Evolutionary conservation across 2,329 filamentous ascomycete genomes (phyloP).

Genomic region (Venturia asperata): DNA sequence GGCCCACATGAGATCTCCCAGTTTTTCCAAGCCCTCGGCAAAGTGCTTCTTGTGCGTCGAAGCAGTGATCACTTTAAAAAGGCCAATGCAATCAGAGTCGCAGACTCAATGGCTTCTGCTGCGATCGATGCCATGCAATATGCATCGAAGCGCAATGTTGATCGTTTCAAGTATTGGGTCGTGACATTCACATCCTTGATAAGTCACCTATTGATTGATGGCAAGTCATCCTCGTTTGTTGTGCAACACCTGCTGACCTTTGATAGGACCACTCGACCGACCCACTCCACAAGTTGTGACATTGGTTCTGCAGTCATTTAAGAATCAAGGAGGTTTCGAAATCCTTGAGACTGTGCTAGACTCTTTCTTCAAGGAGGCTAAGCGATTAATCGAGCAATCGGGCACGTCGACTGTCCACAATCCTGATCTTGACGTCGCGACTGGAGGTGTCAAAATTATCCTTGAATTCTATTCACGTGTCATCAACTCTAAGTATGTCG

Average conservation of each 20-base stretch:
- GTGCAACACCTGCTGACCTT: conserved; percentile 10
- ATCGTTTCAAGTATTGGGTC: conserved; percentile 67
- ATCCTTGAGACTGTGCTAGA: conserved; percentile 60
- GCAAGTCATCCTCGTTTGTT: conserved; percentile 32
- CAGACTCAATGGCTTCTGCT: conserved; percentile 63
- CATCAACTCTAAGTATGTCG: conserved; percentile 68
- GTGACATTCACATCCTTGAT: conserved; percentile 66
- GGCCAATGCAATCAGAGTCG: conserved; percentile 54
- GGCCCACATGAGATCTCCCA: conserved; percentile 74
- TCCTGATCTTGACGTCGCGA: conserved; percentile 40
- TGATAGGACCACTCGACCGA: conserved; percentile 26
- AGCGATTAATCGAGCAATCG: conserved; percentile 23
- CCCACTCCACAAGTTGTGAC: conserved; percentile 43
- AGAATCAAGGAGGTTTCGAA: conserved; percentile 68
- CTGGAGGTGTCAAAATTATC: conserved; percentile 69
- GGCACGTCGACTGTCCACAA: conserved; percentile 29
- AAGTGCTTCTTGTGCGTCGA: conserved; percentile 68
- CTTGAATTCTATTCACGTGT: conserved; percentile 73
- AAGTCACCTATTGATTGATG: conserved; percentile 71
- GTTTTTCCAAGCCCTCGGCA: conserved; percentile 80
- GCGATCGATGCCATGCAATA: conserved; percentile 60
- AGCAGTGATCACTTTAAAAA: conserved; percentile 55
- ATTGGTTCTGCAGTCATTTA: conserved; percentile 79
- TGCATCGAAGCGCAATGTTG: conserved; percentile 39
- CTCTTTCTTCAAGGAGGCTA: conserved; percentile 42